phyloP scores from a whole-genome alignment of 2,329 filamentous ascomycete species.

The Penicillium sp. region DNA sequence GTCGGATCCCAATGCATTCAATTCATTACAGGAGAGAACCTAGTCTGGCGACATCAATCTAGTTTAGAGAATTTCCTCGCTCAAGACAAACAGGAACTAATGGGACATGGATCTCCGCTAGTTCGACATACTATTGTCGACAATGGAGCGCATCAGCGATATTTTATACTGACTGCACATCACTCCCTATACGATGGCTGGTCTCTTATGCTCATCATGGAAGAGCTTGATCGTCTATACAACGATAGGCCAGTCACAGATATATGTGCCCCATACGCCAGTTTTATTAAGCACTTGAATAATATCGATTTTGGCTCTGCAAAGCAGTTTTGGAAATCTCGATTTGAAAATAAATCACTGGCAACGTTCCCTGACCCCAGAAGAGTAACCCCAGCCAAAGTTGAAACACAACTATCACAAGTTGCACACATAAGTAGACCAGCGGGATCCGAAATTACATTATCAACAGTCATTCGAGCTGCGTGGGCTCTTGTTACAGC shows the following conservation, averaged over 20 bases:
- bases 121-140: conserved; percentile 9
- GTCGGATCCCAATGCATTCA: conserved; percentile 10
- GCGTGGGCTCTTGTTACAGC: conserved; percentile 35
- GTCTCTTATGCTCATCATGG: conserved; percentile 18
- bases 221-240: conserved; percentile 12
- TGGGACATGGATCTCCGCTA: conserved; percentile 8
- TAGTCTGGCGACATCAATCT: conserved; percentile 18
- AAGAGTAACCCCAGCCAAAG: background rate
- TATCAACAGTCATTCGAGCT: conserved; percentile 30
- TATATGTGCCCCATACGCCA: conserved; percentile 11
- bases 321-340: conserved; percentile 14
- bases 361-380: conserved; percentile 9
- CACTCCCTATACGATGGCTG: conserved; percentile 42
- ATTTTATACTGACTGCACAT: conserved; percentile 40
- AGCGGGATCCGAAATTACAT: conserved; percentile 10
- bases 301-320: conserved; percentile 8
- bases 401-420: background rate
- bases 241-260: background rate
- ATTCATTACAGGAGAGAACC: background rate
- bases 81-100: conserved; percentile 5
- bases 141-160: background rate
- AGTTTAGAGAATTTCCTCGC: conserved; percentile 11
- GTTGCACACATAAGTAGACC: background rate
- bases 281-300: conserved; percentile 20
- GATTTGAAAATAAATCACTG: conserved; percentile 8